Conservation (phyloP, 768 basidiomycete genomes). For the Sporobolomyces phaffii region DNA sequence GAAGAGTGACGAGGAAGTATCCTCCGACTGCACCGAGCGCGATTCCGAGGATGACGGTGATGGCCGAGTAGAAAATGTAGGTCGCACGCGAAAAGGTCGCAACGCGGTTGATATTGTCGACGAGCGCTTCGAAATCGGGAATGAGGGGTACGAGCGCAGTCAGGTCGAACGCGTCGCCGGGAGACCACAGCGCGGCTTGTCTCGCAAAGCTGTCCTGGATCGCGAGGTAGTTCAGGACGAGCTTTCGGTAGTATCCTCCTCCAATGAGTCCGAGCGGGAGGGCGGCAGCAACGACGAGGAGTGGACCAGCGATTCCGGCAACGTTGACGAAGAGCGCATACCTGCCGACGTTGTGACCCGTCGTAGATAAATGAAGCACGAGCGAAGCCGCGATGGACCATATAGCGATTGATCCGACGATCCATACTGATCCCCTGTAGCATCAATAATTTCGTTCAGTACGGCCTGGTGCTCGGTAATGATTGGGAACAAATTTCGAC, state of each 20-base stretch:
- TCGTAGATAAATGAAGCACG: not conserved
- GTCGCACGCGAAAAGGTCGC: not conserved
- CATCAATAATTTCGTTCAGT: too few species aligned
- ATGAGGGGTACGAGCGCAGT: not conserved
- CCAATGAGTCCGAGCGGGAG: not conserved
- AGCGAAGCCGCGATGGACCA: slow-evolving; percentile 1
- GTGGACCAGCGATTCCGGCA: not conserved
- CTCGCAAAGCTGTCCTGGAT: not conserved
- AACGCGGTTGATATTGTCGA: not conserved
- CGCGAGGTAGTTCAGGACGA: not conserved
- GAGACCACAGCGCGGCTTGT: not conserved
- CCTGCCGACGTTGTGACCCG: not conserved
- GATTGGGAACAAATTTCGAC: too few species aligned
- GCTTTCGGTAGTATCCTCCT: not conserved
- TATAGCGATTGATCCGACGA: not conserved
- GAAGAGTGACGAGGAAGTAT: not conserved
- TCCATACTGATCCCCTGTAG: slow-evolving; percentile 1
- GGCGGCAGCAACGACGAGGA: not conserved
- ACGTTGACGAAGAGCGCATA: not conserved
- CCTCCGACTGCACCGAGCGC: not conserved
- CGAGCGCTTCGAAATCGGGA: not conserved
- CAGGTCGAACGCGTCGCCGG: not conserved
- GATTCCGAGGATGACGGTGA: not conserved
- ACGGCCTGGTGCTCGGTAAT: too few species aligned
- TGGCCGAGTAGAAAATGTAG: not conserved